Percentiles rank a stretch among this genome's conserved stretches.
Evolutionary conservation across 441 rosid genomes (phyloP).

Genomic region (Flueggea neowawraea): DNA sequence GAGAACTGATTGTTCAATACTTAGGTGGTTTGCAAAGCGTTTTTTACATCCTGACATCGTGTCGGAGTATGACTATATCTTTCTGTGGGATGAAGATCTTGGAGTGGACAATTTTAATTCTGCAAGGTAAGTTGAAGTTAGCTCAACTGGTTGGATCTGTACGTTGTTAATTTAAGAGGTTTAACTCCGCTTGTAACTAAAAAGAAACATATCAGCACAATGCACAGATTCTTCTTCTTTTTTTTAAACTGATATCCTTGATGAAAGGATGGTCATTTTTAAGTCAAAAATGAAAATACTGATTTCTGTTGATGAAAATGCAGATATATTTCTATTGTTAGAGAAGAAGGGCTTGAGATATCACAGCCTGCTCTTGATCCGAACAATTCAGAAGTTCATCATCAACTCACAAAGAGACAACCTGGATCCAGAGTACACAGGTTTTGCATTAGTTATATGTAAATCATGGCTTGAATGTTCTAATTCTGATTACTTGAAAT

Average conservation of each 20-base stretch:
- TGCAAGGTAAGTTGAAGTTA: constrained; percentile 31
- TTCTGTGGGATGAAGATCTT: constrained; percentile 95
- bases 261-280: neutral
- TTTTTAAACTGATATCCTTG: neutral
- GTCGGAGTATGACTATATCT: constrained; percentile 61
- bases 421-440: constrained; percentile 56
- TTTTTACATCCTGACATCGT: constrained; percentile 86
- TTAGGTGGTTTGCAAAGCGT: constrained; percentile 80
- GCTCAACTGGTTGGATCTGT: too few relatives aligned
- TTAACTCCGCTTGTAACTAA: too few relatives aligned
- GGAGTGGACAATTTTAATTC: constrained; percentile 69
- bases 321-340: constrained; percentile 66
- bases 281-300: neutral
- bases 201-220: too few relatives aligned
- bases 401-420: constrained; percentile 52
- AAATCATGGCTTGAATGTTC: neutral
- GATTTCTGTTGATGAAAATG: neutral
- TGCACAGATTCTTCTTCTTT: too few relatives aligned
- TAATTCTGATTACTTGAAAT: neutral
- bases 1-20: neutral
- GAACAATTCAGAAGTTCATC: constrained; percentile 54
- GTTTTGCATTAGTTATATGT: constrained; percentile 25
- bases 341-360: constrained; percentile 76
- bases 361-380: constrained; percentile 92
- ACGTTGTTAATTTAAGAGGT: too few relatives aligned